Conservation (phyloP, 352 stramenopile genomes). For the Phytophthora palmivora region DNA sequence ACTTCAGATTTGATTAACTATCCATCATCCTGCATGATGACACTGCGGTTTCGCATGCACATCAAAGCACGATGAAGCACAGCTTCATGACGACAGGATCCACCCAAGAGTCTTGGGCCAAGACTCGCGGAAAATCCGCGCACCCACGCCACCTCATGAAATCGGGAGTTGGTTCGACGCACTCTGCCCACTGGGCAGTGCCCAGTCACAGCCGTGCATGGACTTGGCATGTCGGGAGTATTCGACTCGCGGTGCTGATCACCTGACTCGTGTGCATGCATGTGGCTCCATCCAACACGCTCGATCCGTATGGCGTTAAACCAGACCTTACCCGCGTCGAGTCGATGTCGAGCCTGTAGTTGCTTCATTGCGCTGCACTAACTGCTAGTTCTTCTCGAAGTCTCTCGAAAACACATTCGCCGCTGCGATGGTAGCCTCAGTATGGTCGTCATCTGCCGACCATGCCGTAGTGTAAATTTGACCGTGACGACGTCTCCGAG, state of each 20-base stretch:
- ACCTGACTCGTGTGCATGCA: slow-evolving; percentile 23
- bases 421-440: neutral
- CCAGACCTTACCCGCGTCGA: neutral
- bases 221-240: slow-evolving; percentile 33
- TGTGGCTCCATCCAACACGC: slow-evolving; percentile 19
- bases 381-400: slow-evolving; percentile 6
- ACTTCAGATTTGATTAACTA: slow-evolving; percentile 27
- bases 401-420: slow-evolving; percentile 1
- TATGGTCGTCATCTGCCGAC: neutral
- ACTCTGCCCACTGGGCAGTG: too few species aligned
- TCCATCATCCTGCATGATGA: too few species aligned
- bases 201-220: slow-evolving; percentile 25
- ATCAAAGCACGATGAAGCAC: neutral
- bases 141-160: slow-evolving; percentile 1
- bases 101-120: too few species aligned
- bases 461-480: neutral
- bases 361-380: neutral
- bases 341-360: neutral
- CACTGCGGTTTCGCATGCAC: slow-evolving; percentile 8
- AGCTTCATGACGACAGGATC: slow-evolving; percentile 8
- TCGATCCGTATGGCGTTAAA: slow-evolving; percentile 14
- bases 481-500: too few species aligned
- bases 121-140: slow-evolving; percentile 24
- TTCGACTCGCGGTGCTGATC: slow-evolving; percentile 19
- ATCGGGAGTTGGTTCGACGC: slow-evolving; percentile 9